A percentile compares a stretch with the other conserved stretches of the same genome.
Conservation (phyloP, 495 filamentous ascomycete genomes). For the Cenococcum geophilum region DNA sequence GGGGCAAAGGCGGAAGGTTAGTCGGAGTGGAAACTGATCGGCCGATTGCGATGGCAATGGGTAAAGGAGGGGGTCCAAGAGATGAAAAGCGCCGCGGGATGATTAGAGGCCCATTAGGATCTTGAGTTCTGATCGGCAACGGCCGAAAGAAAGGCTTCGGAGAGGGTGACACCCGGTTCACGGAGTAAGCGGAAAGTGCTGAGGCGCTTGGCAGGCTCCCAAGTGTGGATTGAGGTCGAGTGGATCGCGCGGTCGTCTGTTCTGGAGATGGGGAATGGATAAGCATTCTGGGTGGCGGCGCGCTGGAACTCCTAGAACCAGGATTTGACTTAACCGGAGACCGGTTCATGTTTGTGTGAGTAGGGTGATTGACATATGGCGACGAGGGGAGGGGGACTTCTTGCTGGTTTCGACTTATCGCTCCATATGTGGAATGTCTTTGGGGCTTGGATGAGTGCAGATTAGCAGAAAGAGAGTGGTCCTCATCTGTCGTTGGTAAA, state of each 20-base stretch:
- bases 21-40: conserved; percentile 23
- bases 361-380: neutral
- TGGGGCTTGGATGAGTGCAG: conserved; percentile 5
- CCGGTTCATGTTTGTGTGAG: conserved; percentile 8
- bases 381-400: neutral
- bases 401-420: neutral
- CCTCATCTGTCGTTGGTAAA: conserved; percentile 27
- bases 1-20: conserved; percentile 11
- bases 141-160: conserved; percentile 28
- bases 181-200: conserved; percentile 1
- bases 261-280: conserved; percentile 18
- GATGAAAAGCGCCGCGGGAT: conserved; percentile 27
- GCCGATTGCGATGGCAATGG: conserved; percentile 20
- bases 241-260: conserved; percentile 1
- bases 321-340: conserved; percentile 7
- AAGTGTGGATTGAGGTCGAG: conserved; percentile 24
- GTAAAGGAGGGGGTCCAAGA: conserved; percentile 21
- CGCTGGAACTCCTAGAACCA: conserved; percentile 24
- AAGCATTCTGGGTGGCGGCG: conserved; percentile 19
- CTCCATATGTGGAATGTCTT: conserved; percentile 23
- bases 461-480: conserved; percentile 18
- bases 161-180: conserved; percentile 9
- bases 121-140: conserved; percentile 21
- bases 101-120: conserved; percentile 19
- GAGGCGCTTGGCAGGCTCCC: conserved; percentile 15